These are phyloP conservation scores for Fagus crenata DNA, from an alignment of 306 rosid species.

Conservation along the genomic window DNA sequence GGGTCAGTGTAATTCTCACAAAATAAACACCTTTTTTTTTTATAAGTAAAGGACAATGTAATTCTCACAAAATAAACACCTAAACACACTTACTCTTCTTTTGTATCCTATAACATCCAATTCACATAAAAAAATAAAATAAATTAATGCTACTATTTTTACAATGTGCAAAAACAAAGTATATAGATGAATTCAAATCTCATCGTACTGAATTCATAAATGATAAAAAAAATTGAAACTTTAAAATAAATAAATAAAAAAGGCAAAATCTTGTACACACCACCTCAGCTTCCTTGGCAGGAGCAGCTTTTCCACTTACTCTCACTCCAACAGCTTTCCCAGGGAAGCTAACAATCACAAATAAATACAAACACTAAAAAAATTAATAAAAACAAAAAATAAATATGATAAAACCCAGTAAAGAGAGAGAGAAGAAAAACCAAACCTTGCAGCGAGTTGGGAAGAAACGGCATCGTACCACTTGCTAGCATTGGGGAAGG, in stretches of 20 bases:
- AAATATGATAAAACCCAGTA: neutral
- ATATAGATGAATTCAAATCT: too few species aligned
- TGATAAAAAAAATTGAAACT: too few species aligned
- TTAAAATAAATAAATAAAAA: neutral
- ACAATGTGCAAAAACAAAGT: too few species aligned
- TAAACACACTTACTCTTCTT: too few species aligned
- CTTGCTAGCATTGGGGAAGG: slow-evolving; percentile 54
- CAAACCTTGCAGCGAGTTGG: slow-evolving; percentile 60
- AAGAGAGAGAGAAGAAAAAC: neutral
- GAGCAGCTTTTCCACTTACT: slow-evolving; percentile 50
- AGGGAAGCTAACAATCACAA: slow-evolving; percentile 55
- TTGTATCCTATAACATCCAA: too few species aligned
- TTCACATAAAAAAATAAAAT: too few species aligned
- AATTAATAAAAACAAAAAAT: neutral
- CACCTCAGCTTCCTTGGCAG: slow-evolving; percentile 37
- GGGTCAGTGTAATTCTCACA: too few species aligned
- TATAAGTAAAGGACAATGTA: too few species aligned
- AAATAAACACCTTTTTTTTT: too few species aligned
- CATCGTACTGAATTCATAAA: too few species aligned
- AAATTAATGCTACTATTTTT: too few species aligned
- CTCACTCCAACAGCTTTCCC: slow-evolving; percentile 71
- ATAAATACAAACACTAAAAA: neutral
- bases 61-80: too few species aligned
- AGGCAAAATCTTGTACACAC: slow-evolving; percentile 20
- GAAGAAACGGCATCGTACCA: slow-evolving; percentile 74